Base-by-base conservation (phyloP, 2,329 filamentous ascomycete genomes). In the Cytospora chrysosperma region DNA sequence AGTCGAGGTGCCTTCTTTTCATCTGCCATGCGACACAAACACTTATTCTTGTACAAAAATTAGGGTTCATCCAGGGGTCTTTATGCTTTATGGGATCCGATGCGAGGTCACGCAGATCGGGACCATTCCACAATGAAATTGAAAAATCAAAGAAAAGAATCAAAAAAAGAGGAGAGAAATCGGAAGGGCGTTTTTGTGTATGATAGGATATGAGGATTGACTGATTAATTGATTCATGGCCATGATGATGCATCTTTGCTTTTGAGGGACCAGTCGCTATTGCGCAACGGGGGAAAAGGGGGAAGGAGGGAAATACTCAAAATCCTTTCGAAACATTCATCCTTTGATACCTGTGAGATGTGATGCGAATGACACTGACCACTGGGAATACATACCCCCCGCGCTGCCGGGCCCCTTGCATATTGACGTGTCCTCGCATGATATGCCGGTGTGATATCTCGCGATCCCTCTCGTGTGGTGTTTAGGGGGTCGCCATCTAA, bases 31-130 rank as follows among this genome's bases (percentile, higher is more conserved):
- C n/a, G 43, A 21, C 43, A 47, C n/a, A 47, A 15, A 26, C 7
- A 26, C 21, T 30, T 19, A 40, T 55, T 61, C 51, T 61, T 61
- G 59, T 61, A 61, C 59, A 61, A 32, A 53, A 60, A 51, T 19
- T 19, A 55, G 53, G 52, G 40, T n/a, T 49, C 26, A 32, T 15
- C 15, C 15, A n/a, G 19, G 40, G 51, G 27, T 50, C 50, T 24
- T 34, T 28, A 30, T n/a, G 30, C 26, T 27, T 49, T 51, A 27
- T 28, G 28, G 21, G n/a, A 4, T 30, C 49, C 13, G 27, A 34
- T 50, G 12, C 37, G 17, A 27, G 47, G 34, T 54, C 1, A 37
- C 1, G 15, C 26, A 28, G n/a, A 13, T 37, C 7, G 1, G 26
- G 15, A 13, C 21, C 43, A 26, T 12, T n/a, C 21, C 19, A 43